Conservation (phyloP, 768 basidiomycete species). For the Tylopilus balloui region DNA sequence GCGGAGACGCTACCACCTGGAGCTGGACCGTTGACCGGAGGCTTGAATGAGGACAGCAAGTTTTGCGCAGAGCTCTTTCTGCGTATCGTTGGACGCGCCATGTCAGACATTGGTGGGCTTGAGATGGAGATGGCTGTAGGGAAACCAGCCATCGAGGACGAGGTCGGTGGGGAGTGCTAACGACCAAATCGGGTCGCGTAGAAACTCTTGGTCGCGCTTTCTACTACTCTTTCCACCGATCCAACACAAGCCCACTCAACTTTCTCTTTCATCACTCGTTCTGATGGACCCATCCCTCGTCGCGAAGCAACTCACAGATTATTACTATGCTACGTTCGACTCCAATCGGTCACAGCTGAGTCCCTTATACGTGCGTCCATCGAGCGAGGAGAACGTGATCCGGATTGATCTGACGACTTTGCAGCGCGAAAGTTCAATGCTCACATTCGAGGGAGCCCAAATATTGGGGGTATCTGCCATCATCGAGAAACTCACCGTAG, state of each 20-base stretch:
- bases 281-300: slow-evolving; percentile 67
- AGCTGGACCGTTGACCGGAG: slow-evolving; percentile 20
- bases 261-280: slow-evolving; percentile 38
- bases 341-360: slow-evolving; percentile 49
- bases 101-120: slow-evolving; percentile 29
- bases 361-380: slow-evolving; percentile 70
- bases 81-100: slow-evolving; percentile 59
- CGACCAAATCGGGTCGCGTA: background rate
- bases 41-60: slow-evolving; percentile 70
- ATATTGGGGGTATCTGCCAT: slow-evolving; percentile 55
- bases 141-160: slow-evolving; percentile 19
- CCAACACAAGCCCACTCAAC: slow-evolving; percentile 1
- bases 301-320: slow-evolving; percentile 75
- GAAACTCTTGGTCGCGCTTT: too few relatives aligned
- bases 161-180: background rate
- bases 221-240: slow-evolving; percentile 1
- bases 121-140: slow-evolving; percentile 15
- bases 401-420: slow-evolving; percentile 22
- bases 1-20: slow-evolving; percentile 34
- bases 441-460: slow-evolving; percentile 70
- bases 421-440: slow-evolving; percentile 79
- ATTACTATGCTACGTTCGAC: slow-evolving; percentile 83
- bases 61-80: slow-evolving; percentile 86
- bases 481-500: slow-evolving; percentile 69
- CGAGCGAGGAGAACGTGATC: slow-evolving; percentile 17